A percentile compares a stretch with the other conserved stretches of the same genome.
Conservation (phyloP, 1,139 yeast genomes). For the Saccharomyces hybrid region DNA sequence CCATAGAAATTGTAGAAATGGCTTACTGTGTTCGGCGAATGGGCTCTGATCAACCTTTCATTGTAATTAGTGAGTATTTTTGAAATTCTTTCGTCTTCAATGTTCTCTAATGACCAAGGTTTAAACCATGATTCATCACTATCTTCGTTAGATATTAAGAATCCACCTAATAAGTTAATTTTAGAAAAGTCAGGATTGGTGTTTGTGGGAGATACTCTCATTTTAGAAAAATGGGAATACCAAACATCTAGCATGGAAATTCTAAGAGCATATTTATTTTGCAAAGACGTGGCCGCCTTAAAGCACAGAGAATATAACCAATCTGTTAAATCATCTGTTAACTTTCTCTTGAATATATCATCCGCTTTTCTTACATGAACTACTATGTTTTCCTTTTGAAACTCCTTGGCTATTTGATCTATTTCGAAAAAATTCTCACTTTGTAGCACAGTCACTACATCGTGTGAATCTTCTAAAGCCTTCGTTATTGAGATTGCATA, state of each 20-base stretch:
- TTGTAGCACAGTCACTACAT: constrained; percentile 19
- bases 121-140: constrained; percentile 21
- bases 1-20: constrained; percentile 43
- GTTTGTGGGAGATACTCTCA: constrained; percentile 8
- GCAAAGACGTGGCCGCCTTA: constrained; percentile 7
- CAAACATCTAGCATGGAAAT: constrained; percentile 22
- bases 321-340: constrained; percentile 22
- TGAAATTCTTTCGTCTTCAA: constrained; percentile 33
- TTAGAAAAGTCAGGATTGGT: constrained; percentile 15
- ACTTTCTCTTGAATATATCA: constrained; percentile 20
- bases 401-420: constrained; percentile 13
- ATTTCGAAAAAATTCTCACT: constrained; percentile 18
- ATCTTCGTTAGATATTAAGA: constrained; percentile 20
- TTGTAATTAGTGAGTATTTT: constrained; percentile 38
- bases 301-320: constrained; percentile 20
- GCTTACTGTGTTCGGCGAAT: constrained; percentile 18
- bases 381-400: constrained; percentile 18
- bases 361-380: constrained; percentile 17
- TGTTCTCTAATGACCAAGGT: constrained; percentile 25
- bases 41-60: constrained; percentile 37
- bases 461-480: constrained; percentile 13
- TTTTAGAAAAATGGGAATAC: constrained; percentile 16
- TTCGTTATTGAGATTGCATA: constrained; percentile 21
- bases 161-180: constrained; percentile 25
- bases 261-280: constrained; percentile 18